These are phyloP conservation scores for Kwoniella pini DNA, from an alignment of 768 basidiomycete species.

Conservation along the genomic window DNA sequence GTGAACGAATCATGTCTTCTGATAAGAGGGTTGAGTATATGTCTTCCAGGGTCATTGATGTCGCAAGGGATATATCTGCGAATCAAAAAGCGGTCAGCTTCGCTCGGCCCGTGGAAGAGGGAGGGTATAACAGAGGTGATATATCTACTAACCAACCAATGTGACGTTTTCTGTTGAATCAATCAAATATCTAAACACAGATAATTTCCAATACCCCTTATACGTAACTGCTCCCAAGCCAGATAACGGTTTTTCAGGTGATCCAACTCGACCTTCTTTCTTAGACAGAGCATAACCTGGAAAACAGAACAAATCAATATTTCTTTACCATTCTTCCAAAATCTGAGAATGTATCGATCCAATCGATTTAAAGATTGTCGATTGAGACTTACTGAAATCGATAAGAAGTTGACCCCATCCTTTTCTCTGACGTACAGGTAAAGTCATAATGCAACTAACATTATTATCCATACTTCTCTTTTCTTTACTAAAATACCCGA, in stretches of 20 bases:
- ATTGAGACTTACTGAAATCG: slow-evolving; percentile 80
- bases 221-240: slow-evolving; percentile 91
- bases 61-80: slow-evolving; percentile 74
- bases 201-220: slow-evolving; percentile 87
- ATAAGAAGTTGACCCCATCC: slow-evolving; percentile 98
- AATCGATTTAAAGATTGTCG: background rate
- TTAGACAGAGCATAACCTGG: slow-evolving; percentile 92
- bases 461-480: slow-evolving; percentile 95
- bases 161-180: slow-evolving; percentile 64
- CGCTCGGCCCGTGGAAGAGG: too few species aligned
- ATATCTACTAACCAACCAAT: slow-evolving; percentile 67
- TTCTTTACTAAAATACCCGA: slow-evolving; percentile 99
- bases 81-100: too few species aligned
- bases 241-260: slow-evolving; percentile 95
- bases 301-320: background rate
- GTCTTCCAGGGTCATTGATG: slow-evolving; percentile 90
- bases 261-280: slow-evolving; percentile 85
- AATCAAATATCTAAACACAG: slow-evolving; percentile 76
- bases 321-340: too few species aligned
- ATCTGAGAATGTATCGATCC: background rate
- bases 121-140: background rate
- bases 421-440: slow-evolving; percentile 88
- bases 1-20: slow-evolving; percentile 68
- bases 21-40: slow-evolving; percentile 71
- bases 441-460: slow-evolving; percentile 98